Conservation (phyloP, 1,139 yeast genomes). For the Debaryomyces udenii region DNA sequence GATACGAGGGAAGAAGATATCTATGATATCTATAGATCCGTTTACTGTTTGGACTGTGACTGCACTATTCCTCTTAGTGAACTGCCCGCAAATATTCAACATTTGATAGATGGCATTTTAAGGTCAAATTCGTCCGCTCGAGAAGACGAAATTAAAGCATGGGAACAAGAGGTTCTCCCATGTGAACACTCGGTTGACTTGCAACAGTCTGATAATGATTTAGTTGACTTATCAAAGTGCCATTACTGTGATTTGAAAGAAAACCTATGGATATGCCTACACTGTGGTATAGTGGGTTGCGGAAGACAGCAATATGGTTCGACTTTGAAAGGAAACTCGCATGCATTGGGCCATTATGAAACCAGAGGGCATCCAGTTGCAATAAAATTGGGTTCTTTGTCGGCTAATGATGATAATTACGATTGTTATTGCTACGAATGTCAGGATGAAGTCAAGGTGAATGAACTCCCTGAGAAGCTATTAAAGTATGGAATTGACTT, state of each 20-base stretch:
- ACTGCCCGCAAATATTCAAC: conserved; percentile 26
- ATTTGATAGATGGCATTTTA: conserved; percentile 53
- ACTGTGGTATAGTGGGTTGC: conserved; percentile 90
- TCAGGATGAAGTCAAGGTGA: conserved; percentile 85
- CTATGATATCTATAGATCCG: conserved; percentile 51
- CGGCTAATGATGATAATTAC: conserved; percentile 57
- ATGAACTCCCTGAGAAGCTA: conserved; percentile 54
- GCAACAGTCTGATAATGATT: conserved; percentile 33
- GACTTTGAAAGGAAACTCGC: conserved; percentile 88
- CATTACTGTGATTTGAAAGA: conserved; percentile 60
- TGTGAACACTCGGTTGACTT: conserved; percentile 73
- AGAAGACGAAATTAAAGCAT: conserved; percentile 77
- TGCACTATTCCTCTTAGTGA: conserved; percentile 21
- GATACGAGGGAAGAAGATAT: conserved; percentile 71
- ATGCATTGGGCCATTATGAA: conserved; percentile 75
- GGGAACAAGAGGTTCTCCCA: conserved; percentile 87
- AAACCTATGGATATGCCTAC: conserved; percentile 86
- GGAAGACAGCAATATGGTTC: conserved; percentile 89
- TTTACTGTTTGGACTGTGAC: conserved; percentile 48
- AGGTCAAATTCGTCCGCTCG: conserved; percentile 66
- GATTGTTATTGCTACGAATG: conserved; percentile 90
- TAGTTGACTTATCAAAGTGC: conserved; percentile 54
- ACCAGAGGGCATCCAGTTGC: conserved; percentile 72
- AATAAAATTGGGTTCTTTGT: conserved; percentile 85
- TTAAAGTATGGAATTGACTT: conserved; percentile 71